Conservation (phyloP, 108 stramenopile genomes). For the Aurantiochytrium sp. region DNA sequence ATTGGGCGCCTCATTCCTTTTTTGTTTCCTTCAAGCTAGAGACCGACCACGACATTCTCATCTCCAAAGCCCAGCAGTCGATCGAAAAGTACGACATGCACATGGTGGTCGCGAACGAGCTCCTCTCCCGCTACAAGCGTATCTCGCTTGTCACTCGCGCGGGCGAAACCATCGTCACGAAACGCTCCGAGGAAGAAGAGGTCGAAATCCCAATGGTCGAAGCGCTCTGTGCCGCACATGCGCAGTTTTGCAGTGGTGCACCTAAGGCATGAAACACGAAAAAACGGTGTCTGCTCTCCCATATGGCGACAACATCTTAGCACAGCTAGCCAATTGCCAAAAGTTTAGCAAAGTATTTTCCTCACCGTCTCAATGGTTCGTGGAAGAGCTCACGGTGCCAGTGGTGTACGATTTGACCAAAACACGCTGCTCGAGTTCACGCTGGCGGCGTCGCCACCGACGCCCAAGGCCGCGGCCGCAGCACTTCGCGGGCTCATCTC, state of each 20-base stretch:
- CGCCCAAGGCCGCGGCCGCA: background rate
- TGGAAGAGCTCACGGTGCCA: background rate
- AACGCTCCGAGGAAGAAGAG: background rate
- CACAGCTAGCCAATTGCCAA: too few relatives aligned
- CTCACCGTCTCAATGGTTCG: background rate
- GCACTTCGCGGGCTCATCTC: background rate
- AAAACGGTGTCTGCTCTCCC: too few relatives aligned
- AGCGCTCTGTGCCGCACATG: background rate
- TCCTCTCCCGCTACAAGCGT: conserved; percentile 71
- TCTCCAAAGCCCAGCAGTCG: conserved; percentile 71
- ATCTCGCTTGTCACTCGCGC: conserved; percentile 42
- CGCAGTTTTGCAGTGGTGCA: too few relatives aligned
- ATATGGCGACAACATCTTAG: too few relatives aligned
- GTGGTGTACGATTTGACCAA: background rate
- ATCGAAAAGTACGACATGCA: conserved; percentile 79
- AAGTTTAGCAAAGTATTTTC: too few relatives aligned
- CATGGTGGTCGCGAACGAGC: conserved; percentile 86
- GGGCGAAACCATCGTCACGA: background rate
- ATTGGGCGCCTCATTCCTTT: conserved; percentile 84
- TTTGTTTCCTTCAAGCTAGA: conserved; percentile 96
- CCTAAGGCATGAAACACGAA: too few relatives aligned
- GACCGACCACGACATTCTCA: conserved; percentile 75
- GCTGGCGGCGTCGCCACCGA: background rate
- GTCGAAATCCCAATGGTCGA: background rate
- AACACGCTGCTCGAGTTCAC: background rate